Evolutionary conservation across 331 rosid species (phyloP), one percentile per base, ranked within the genome.

Genomic region (Quercus tomentella): DNA sequence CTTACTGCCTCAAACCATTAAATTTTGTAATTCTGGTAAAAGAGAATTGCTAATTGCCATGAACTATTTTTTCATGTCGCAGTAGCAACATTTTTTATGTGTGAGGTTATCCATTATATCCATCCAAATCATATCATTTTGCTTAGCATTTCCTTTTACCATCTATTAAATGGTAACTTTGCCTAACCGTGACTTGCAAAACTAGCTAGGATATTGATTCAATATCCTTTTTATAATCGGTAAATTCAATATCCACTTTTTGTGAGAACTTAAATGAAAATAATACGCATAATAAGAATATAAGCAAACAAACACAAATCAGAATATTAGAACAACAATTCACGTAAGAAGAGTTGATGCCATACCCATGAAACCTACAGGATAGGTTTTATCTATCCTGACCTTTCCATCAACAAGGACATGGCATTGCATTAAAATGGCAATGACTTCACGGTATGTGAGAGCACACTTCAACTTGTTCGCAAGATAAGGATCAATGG

Each of bases 361-460:
- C 91, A 63, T 91, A 88, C 92, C 90, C 94, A 90, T 88, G 83
- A 88, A 90, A 5, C 88, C 91, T 69, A 84, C 7, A 28, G 91
- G 94, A 63, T 90, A 88, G 0, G 93, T 88, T 82, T 86, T 86
- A 66, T 90, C 94, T 0, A 87, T 90, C 88, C 91, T 88, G 75
- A 90, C 92, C 82, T 88, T 90, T 70, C 77, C 86, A 61, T 90
- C 92, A 87, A 90, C 90, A 45, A 86, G 51, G 70, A 88, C 43
- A 79, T 84, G 94, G 8, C 87, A 85, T 80, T 90, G 94, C 94
- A 90, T 90, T 57, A 88, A 82, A 76, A 88, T 88, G 15, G 87
- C 67, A 76, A 81, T 80, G 18, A 88, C 91, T 77, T 88, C 92
- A 26, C 88, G 85, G 75, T 91, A 89, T 15, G 86, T 91, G 70